Evolutionary conservation across 1,139 yeast genomes (phyloP).

Genomic region (Pichia sp.): DNA sequence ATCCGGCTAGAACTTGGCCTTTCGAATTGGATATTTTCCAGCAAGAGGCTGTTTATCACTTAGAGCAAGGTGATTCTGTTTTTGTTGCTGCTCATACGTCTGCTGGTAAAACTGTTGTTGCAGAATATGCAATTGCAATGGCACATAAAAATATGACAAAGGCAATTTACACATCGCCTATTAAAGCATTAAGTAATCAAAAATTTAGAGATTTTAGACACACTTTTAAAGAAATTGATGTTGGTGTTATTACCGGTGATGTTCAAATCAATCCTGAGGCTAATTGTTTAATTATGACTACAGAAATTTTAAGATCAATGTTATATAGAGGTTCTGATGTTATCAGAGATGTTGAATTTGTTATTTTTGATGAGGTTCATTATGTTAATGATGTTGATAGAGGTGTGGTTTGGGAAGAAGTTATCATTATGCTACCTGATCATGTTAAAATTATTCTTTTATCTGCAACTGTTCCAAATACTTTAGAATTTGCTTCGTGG

Average conservation of each 20-base stretch:
- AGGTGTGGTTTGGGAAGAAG: slow-evolving; percentile 99
- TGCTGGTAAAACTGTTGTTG: slow-evolving; percentile 97
- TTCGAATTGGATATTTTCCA: slow-evolving; percentile 93
- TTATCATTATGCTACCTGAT: slow-evolving; percentile 89
- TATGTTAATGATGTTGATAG: slow-evolving; percentile 93
- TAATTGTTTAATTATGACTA: slow-evolving; percentile 94
- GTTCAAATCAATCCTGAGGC: slow-evolving; percentile 98
- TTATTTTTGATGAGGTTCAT: slow-evolving; percentile 92
- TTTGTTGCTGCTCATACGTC: slow-evolving; percentile 97
- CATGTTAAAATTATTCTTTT: slow-evolving; percentile 68
- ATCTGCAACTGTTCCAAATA: slow-evolving; percentile 97
- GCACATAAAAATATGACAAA: slow-evolving; percentile 87
- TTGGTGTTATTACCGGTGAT: slow-evolving; percentile 96
- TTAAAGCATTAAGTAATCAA: slow-evolving; percentile 43
- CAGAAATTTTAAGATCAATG: slow-evolving; percentile 94
- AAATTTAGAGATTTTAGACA: slow-evolving; percentile 89
- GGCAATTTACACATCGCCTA: slow-evolving; percentile 93
- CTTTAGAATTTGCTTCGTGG: slow-evolving; percentile 99
- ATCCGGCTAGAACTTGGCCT: slow-evolving; percentile 89
- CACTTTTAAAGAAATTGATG: slow-evolving; percentile 75
- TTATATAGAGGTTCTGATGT: slow-evolving; percentile 92
- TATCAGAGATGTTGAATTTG: slow-evolving; percentile 96
- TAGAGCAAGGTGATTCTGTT: slow-evolving; percentile 92
- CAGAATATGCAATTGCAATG: slow-evolving; percentile 96
- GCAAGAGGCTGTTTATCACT: slow-evolving; percentile 89